Conservation (phyloP, 495 filamentous ascomycete species). For the Echria macrotheca region DNA sequence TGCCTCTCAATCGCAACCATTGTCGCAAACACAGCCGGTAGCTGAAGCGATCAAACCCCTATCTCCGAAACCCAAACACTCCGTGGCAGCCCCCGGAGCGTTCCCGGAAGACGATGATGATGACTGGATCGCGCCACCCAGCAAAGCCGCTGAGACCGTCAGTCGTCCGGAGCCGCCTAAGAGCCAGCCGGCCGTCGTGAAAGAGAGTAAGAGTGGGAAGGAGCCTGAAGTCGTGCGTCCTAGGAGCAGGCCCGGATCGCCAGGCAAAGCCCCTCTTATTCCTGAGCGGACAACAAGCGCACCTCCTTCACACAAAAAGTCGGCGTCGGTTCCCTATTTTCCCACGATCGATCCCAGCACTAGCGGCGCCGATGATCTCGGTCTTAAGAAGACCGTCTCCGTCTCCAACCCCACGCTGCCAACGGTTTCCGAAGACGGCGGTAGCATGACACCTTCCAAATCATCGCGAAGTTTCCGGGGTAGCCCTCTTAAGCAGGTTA, state of each 20-base stretch:
- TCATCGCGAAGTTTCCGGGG: slow-evolving; percentile 63
- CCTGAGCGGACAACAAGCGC: slow-evolving; percentile 27
- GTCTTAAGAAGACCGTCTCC: slow-evolving; percentile 58
- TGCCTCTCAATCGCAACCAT: too few species aligned
- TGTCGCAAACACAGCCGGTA: slow-evolving; percentile 57
- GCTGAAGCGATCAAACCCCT: slow-evolving; percentile 27
- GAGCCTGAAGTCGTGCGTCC: slow-evolving; percentile 39
- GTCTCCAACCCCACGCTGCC: slow-evolving; percentile 53
- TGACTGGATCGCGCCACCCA: slow-evolving; percentile 76
- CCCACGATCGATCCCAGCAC: slow-evolving; percentile 39
- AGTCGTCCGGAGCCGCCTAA: slow-evolving; percentile 48
- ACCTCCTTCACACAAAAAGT: slow-evolving; percentile 47
- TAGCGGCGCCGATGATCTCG: slow-evolving; percentile 27
- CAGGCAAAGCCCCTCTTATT: slow-evolving; percentile 32
- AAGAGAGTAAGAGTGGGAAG: too few species aligned
- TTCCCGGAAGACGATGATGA: slow-evolving; percentile 63
- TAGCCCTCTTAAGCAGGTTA: slow-evolving; percentile 80
- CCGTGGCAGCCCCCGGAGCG: slow-evolving; percentile 40
- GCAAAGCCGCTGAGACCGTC: slow-evolving; percentile 15
- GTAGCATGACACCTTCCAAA: slow-evolving; percentile 61
- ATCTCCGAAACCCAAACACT: slow-evolving; percentile 30
- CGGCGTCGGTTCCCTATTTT: slow-evolving; percentile 51
- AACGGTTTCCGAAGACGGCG: slow-evolving; percentile 35
- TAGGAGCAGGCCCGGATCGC: slow-evolving; percentile 36
- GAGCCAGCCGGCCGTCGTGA: slow-evolving; percentile 49